Conservation (phyloP, 129 eudicot genomes). For the Apium graveolens region DNA sequence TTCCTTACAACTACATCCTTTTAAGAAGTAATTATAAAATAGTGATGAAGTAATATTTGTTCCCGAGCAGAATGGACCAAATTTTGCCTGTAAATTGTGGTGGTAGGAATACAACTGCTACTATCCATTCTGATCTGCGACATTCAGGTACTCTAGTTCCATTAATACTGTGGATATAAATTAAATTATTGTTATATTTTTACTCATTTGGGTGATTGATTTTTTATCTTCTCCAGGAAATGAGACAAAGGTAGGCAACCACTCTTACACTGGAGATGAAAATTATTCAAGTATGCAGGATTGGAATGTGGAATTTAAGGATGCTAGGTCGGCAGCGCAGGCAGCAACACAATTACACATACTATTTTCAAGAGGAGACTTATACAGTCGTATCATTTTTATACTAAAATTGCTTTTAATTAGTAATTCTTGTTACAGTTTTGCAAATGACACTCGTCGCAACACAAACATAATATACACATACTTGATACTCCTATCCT, state of each 20-base stretch:
- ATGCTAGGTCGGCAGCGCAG: slow-evolving; percentile 94
- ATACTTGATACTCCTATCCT: no score
- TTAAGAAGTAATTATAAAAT: no score
- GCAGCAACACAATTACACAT: no score
- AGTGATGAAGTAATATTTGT: neutral
- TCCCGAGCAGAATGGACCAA: slow-evolving; percentile 53
- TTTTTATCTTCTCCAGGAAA: slow-evolving; percentile 19
- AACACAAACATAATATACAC: neutral
- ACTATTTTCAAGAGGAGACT: no score
- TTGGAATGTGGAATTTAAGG: slow-evolving; percentile 82
- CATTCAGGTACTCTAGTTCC: slow-evolving; percentile 38
- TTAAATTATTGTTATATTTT: neutral
- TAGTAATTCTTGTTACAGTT: no score
- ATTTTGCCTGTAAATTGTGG: slow-evolving; percentile 20
- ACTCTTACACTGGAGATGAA: slow-evolving; percentile 12
- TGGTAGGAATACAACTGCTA: slow-evolving; percentile 16
- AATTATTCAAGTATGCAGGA: slow-evolving; percentile 21
- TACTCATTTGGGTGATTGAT: neutral
- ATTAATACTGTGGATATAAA: neutral
- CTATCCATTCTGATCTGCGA: slow-evolving; percentile 27
- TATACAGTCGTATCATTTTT: no score
- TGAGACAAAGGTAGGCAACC: neutral
- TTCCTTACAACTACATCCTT: no score
- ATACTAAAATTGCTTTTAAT: no score
- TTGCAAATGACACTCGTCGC: no score